Base-by-base conservation (phyloP, 2,329 filamentous ascomycete genomes). In the Arthrobotrys conoides region DNA sequence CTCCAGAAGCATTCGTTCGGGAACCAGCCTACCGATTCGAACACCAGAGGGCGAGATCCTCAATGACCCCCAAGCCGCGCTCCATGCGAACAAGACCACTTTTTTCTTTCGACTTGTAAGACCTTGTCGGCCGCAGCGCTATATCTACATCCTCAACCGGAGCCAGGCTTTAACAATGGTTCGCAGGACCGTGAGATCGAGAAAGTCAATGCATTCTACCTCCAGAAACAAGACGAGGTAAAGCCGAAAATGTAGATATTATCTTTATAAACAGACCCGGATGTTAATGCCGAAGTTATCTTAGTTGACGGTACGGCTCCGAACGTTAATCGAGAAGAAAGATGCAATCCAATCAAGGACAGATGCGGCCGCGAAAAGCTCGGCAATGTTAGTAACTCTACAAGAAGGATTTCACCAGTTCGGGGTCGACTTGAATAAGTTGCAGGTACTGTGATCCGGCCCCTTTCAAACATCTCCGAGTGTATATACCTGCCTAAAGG, bases 341-440 rank as follows among this genome's bases (percentile, higher is more conserved):
- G 92, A 91, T 84, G 91, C 96, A 20, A 88, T 98, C 73, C 93
- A 97, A 84, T 92, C 93, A 24, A 90, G 94, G 66, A 88, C 87
- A 49, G 89, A 92, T 80, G 91, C 91, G 16, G 89, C 92, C 76
- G 96, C 94, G 16, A 93, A 96, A 84, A 89, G 93, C 16, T 97
- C 96, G 0, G 93, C 94, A 71, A 96, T 96, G 84, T 97, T 97
- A 83, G 94, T 96, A 36, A 96, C 94, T 0, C 88, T 99, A 20
- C 93, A 98, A 84, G 96, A 99, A 86, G 96, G 96, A 12, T 97
- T 98, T 83, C 94, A 97, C 82, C 93, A 98, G 84, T 99, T 99
- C 84, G 94, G 94, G 83, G 95, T 93, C 83, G 96, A 99, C 83
- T 86, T 99, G 55, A 97, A 97, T 86, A 99, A 99, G 86, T 89